phyloP scores from a whole-genome alignment of 805 yeast species.

The Myxozyma udenii region DNA sequence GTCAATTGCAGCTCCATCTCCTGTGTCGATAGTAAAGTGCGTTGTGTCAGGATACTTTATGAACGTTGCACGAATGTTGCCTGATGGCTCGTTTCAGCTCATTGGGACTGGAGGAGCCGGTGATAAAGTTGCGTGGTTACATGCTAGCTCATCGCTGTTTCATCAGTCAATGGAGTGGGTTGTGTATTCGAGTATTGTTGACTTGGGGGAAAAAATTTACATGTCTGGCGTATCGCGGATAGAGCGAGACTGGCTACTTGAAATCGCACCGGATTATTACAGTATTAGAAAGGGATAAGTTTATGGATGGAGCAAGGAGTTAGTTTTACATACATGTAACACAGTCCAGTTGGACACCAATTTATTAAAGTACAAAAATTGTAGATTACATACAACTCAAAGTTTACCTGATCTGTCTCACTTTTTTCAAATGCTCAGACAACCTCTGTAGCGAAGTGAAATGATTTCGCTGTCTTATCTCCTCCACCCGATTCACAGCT shows the following conservation, averaged over 20 bases:
- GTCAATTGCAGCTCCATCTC: background rate
- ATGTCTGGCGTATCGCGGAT: constrained; percentile 26
- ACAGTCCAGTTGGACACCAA: too few relatives aligned
- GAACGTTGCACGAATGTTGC: constrained; percentile 26
- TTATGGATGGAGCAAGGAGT: too few relatives aligned
- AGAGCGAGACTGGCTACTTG: constrained; percentile 29
- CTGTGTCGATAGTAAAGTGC: constrained; percentile 21
- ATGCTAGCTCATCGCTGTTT: constrained; percentile 28
- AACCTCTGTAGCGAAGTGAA: constrained; percentile 23
- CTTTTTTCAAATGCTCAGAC: constrained; percentile 21
- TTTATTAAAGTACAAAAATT: too few relatives aligned
- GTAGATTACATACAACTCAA: background rate
- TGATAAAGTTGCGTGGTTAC: constrained; percentile 19
- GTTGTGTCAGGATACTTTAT: constrained; percentile 24
- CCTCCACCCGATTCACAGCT: constrained; percentile 22
- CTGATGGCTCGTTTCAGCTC: constrained; percentile 27
- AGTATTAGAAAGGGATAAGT: constrained; percentile 4
- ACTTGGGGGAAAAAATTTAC: constrained; percentile 25
- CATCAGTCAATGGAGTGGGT: constrained; percentile 25
- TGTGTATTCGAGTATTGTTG: constrained; percentile 16
- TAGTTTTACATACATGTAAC: too few relatives aligned
- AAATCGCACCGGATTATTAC: constrained; percentile 26
- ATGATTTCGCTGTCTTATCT: constrained; percentile 16
- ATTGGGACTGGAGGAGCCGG: constrained; percentile 7
- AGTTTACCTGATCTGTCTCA: background rate